A percentile compares a stretch with the other conserved stretches of the same genome.
phyloP scores from a whole-genome alignment of 2,329 filamentous ascomycete species.

The Neopestalotiopsis rosae region DNA sequence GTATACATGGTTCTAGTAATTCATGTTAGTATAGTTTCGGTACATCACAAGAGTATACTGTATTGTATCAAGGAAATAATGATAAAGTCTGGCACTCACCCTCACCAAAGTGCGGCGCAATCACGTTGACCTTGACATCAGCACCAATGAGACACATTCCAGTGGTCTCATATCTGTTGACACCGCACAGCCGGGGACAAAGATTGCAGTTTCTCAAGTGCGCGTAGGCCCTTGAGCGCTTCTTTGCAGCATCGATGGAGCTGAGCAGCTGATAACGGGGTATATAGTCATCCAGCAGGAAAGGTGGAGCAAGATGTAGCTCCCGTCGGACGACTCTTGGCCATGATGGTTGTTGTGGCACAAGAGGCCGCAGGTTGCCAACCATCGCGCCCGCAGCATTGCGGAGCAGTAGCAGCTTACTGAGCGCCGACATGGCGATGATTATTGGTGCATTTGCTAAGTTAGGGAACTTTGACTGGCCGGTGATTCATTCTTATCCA shows the following conservation, averaged over 20 bases:
- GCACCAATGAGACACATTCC: constrained; percentile 80
- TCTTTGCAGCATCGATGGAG: constrained; percentile 71
- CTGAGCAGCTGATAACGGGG: constrained; percentile 75
- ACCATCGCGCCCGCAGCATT: too few relatives aligned
- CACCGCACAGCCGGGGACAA: constrained; percentile 76
- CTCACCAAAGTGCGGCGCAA: constrained; percentile 86
- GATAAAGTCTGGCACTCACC: constrained; percentile 41
- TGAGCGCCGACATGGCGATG: background rate
- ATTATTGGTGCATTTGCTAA: background rate
- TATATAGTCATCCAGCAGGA: constrained; percentile 75
- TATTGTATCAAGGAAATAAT: constrained; percentile 14
- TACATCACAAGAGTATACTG: background rate
- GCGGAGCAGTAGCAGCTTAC: background rate
- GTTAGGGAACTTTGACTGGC: background rate
- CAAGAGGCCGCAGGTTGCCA: background rate
- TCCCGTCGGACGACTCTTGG: constrained; percentile 12
- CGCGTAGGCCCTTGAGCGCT: constrained; percentile 74
- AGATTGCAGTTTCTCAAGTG: constrained; percentile 82
- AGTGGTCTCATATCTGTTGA: constrained; percentile 81
- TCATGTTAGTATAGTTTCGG: background rate
- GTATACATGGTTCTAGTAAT: constrained; percentile 74
- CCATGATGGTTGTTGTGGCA: background rate
- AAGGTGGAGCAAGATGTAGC: constrained; percentile 65
- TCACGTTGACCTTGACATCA: constrained; percentile 80
- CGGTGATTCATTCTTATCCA: background rate